Conservation (phyloP, 371 early-diverging fungal species). For the Syncephalis plumigaleata region DNA sequence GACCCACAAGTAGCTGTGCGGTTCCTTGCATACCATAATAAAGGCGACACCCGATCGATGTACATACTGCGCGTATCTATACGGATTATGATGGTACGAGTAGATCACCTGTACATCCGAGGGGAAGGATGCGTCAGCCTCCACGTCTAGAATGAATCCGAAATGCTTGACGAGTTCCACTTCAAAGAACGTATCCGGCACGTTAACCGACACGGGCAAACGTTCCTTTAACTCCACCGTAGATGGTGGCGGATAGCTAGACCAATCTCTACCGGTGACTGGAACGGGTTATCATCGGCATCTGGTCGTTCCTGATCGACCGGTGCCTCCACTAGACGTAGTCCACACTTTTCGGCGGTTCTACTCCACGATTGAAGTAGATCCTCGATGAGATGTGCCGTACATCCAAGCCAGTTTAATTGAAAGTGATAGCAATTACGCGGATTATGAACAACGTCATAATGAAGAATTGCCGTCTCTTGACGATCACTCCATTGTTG, state of each 20-base stretch:
- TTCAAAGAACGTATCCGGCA: constrained; percentile 39
- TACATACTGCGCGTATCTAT: constrained; percentile 74
- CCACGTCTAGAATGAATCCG: constrained; percentile 87
- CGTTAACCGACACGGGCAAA: constrained; percentile 5
- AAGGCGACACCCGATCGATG: constrained; percentile 84
- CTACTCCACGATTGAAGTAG: constrained; percentile 68
- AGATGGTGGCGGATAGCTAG: constrained; percentile 47
- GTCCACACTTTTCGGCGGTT: constrained; percentile 72
- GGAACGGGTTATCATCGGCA: constrained; percentile 74
- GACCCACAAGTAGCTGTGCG: constrained; percentile 74
- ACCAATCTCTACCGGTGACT: constrained; percentile 51
- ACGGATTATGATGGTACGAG: constrained; percentile 47
- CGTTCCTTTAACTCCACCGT: constrained; percentile 17
- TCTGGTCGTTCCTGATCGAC: constrained; percentile 55
- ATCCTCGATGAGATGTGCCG: constrained; percentile 78
- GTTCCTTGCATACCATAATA: constrained; percentile 62
- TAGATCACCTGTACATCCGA: constrained; percentile 32
- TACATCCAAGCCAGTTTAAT: constrained; percentile 90
- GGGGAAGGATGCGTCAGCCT: constrained; percentile 57
- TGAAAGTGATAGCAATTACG: constrained; percentile 81
- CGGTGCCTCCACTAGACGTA: constrained; percentile 84
- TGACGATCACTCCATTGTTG: constrained; percentile 48
- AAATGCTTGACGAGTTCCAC: constrained; percentile 61
- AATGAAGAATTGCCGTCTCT: constrained; percentile 77
- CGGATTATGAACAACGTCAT: constrained; percentile 80